Evolutionary conservation across 1,284 basidiomycete species (phyloP), one percentile per base, ranked within the genome.

Genomic region (Leccinum pallidistipes): DNA sequence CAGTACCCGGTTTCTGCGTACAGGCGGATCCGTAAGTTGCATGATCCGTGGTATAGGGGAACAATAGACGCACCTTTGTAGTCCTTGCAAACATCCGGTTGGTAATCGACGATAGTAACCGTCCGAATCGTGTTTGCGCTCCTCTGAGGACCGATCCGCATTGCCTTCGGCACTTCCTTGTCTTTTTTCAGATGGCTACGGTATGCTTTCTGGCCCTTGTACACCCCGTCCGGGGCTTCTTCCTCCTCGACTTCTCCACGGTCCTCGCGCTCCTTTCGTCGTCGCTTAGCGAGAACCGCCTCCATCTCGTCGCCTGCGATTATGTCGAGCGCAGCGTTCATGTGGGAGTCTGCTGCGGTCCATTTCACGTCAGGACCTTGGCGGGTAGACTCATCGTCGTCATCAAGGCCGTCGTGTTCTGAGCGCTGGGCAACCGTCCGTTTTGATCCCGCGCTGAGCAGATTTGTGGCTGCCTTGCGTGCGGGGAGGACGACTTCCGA

Each of bases 11-110:
- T 99, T 79, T 99, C 97, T 95, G 70, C 43, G 9, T 45, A 45
- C 32, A 56, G 24, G 55, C 2, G 32, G 55, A 65, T 61, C 61
- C 56, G 65, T 69, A 64, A 69, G 67, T 68, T 5, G 11, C 47
- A 62, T 69, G 66, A 59, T 54, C 66, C 65, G 58, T 62, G 57
- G 60, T 7, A 54, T 62, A 56, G 57, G 57, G 45, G 55, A 43
- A 64, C 51, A 80, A 36, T 29, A 65, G 56, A 62, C 66, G 38
- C 61, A 92, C 92, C 93, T 86, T 98, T 98, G 79, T 99, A 99
- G 77, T 98, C 96, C 77, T 99, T 99, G 79, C 97, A 99, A 21
- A 98, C 94, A 72, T 98, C 97, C 3, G 97, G 97, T 78, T 99
- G 97, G 78, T 98, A 99, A 80, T 99, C 97, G 56, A 95, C 85